These are phyloP conservation scores for Antrodiella citrinella DNA, from an alignment of 768 basidiomycete species.

Conservation along the genomic window DNA sequence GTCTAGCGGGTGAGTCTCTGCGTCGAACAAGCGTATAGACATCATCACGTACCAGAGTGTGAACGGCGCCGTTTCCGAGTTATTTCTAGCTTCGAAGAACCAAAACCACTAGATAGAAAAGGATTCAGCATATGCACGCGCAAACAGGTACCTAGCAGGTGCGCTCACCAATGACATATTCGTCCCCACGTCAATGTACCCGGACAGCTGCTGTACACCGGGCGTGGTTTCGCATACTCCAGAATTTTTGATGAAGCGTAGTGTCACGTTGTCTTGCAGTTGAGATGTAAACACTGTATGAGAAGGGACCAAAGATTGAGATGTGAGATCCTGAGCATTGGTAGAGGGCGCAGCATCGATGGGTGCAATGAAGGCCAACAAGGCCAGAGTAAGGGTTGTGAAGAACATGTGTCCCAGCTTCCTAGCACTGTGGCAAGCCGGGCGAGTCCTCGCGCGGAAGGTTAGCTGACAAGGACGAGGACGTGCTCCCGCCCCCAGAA, in stretches of 20 bases:
- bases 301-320: background rate
- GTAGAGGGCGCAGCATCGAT: background rate
- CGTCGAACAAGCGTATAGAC: no score
- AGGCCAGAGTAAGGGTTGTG: no score
- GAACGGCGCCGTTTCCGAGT: constrained; percentile 55
- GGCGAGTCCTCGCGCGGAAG: no score
- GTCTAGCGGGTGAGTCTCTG: no score
- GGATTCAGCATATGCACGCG: background rate
- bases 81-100: constrained; percentile 60
- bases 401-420: no score
- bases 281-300: constrained; percentile 12
- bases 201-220: constrained; percentile 49
- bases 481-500: no score
- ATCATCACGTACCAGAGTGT: constrained; percentile 65
- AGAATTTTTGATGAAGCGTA: constrained; percentile 49
- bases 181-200: constrained; percentile 49
- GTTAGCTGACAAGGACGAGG: no score
- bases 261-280: constrained; percentile 14
- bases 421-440: no score
- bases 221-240: constrained; percentile 62
- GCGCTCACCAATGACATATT: constrained; percentile 50
- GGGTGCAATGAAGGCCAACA: no score
- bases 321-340: background rate
- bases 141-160: no score
- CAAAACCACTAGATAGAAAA: constrained; percentile 65